Percentiles rank a stretch among this genome's conserved stretches.
Conservation (phyloP, 495 filamentous ascomycete species). For the Hypoxylon rickii region DNA sequence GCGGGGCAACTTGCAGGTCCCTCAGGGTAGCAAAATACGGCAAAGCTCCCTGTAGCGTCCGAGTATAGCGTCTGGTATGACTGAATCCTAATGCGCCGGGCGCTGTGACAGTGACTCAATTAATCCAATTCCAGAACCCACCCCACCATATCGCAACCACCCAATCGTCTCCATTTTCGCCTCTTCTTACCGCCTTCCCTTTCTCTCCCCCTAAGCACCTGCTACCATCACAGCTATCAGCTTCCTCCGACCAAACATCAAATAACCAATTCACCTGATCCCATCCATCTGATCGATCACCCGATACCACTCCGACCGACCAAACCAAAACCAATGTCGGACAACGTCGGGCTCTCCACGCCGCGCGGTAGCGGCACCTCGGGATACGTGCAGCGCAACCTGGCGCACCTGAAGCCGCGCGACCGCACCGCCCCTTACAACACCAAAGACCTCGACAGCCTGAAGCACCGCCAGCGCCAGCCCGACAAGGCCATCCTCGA, state of each 20-base stretch:
- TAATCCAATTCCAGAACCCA: no score
- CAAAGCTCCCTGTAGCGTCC: no score
- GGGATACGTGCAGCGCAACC: slow-evolving; percentile 95
- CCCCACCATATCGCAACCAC: no score
- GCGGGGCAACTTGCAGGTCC: slow-evolving; percentile 18
- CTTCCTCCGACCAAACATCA: no score
- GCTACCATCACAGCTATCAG: no score
- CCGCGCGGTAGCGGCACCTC: slow-evolving; percentile 94
- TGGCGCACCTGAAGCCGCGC: slow-evolving; percentile 83
- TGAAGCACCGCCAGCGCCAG: slow-evolving; percentile 74
- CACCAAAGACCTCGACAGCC: slow-evolving; percentile 62
- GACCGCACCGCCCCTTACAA: slow-evolving; percentile 63
- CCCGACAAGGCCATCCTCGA: slow-evolving; percentile 92
- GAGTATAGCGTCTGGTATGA: no score
- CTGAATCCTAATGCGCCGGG: no score
- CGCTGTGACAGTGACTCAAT: no score
- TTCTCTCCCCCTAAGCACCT: background rate
- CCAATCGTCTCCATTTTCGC: slow-evolving; percentile 20
- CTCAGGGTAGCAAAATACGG: slow-evolving; percentile 16
- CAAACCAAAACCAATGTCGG: slow-evolving; percentile 63
- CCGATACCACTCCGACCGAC: no score
- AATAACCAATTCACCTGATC: no score
- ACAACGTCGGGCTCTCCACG: slow-evolving; percentile 96
- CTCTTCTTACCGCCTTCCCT: slow-evolving; percentile 28
- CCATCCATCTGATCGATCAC: no score